Evolutionary conservation across 352 stramenopile species (phyloP), one percentile per base, ranked within the genome.

Genomic region (Elongisporangium undulatum): DNA sequence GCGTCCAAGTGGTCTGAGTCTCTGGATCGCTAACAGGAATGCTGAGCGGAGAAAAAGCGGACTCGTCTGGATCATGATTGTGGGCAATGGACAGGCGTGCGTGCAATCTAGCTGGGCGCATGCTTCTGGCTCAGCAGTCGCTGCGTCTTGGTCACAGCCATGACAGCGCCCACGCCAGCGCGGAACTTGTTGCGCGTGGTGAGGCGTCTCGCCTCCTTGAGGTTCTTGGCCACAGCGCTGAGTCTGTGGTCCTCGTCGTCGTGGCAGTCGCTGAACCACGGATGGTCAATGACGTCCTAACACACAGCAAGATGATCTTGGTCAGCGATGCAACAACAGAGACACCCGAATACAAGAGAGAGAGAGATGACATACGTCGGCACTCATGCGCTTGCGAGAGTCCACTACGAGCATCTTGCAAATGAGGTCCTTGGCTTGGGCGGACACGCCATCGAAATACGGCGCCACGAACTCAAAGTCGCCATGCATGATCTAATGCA

Each of bases 401-500:
- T 98, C 82, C 1, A 98, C 89, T 19, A 94, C 85, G 26, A 99
- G 72, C 78, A 99, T 91, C 48, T 89, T 84, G 45, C 79, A 84
- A 59, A 99, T 97, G 8, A 98, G 74, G 56, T 98, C 86, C 62
- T 98, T 98, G 39, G 93, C 94, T 49, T 79, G 73, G n/a, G 83
- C 64, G 50, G 84, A 97, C 48, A 98, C 89, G 49, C 87, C 76
- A 24, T 91, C 77, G 74, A 96, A 98, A 59, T 97, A 95, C n/a
- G 85, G 79, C 29, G 92, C 73, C 51, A 98, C 87, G 72, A 99
- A 98, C 34, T 92, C 77, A 60, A 90, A 94, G 50, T 94, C 81
- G 7, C 80, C 85, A n/a, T 87, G 77, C 10, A 90, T 68, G 62
- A 94, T 92, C 75, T 84, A 49, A 4, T 38, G 16, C 62, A 57